Base-by-base conservation (phyloP, 139 green algal species). In the Haematococcus sp. region DNA sequence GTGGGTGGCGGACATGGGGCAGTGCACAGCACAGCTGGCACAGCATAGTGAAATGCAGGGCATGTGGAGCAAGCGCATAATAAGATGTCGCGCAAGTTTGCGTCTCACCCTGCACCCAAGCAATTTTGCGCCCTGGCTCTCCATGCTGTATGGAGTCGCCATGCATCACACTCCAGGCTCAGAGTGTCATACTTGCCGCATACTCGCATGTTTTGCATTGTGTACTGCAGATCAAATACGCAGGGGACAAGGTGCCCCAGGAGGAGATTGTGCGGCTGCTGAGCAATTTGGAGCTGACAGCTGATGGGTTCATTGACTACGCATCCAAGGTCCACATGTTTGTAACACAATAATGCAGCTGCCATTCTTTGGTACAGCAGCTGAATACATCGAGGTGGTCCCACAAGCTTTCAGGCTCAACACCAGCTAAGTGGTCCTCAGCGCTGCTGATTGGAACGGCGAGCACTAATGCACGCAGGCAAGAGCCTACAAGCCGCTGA, bases 1-100 rank as follows among this genome's bases (percentile, higher is more conserved):
- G 80, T 86, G 51, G 49, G 79, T 35, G 32, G 17, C 22, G 58
- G 30, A 16, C 46, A 55, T n/a, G n/a, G n/a, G n/a, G n/a, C n/a
- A n/a, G n/a, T n/a, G n/a, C n/a, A n/a, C n/a, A n/a, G n/a, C n/a
- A n/a, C n/a, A n/a, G n/a, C n/a, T n/a, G n/a, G n/a, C n/a, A n/a
- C n/a, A n/a, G n/a, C n/a, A n/a, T n/a, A n/a, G n/a, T n/a, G n/a
- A n/a, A n/a, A n/a, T n/a, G n/a, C n/a, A n/a, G n/a, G n/a, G n/a
- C n/a, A n/a, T n/a, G 20, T 63, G 13, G 11, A 64, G 4, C 5
- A 1, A 20, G 2, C 49, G 19, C 20, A 46, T 28, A 22, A 33
- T 31, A 3, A 31, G 33, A 5, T 55, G 22, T 16, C 13, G 0
- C 17, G 15, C 16, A 54, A 4, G 19, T 46, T 17, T 23, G 13